Evolutionary conservation across 2,329 filamentous ascomycete species (phyloP).

Genomic region (Diaporthe humulicola): DNA sequence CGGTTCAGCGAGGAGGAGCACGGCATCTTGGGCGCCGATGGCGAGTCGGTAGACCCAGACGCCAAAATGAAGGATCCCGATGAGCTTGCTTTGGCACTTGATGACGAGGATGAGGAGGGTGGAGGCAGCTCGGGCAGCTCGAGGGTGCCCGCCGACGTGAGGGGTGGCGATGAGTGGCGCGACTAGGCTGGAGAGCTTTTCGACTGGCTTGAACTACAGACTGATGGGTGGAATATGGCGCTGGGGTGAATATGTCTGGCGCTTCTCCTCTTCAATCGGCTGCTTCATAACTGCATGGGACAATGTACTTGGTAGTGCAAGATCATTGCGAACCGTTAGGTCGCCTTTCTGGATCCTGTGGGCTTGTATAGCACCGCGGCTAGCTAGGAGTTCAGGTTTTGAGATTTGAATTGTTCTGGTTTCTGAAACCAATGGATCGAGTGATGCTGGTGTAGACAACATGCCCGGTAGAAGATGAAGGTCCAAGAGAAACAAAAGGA

Average conservation of each 20-base stretch:
- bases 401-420: not conserved
- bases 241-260: not conserved
- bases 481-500: not conserved
- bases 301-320: constrained; percentile 7
- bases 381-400: constrained; percentile 27
- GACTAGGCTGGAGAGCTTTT: constrained; percentile 22
- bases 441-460: not conserved
- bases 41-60: constrained; percentile 65
- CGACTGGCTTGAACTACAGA: not conserved
- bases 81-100: constrained; percentile 71
- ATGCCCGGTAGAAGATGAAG: not conserved
- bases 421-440: not conserved
- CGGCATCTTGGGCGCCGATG: constrained; percentile 52
- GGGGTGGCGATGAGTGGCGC: constrained; percentile 62
- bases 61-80: constrained; percentile 77
- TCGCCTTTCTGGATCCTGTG: not conserved
- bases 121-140: constrained; percentile 44
- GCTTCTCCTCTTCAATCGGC: not conserved
- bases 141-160: constrained; percentile 55
- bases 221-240: not conserved
- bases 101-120: constrained; percentile 69
- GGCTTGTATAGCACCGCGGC: constrained; percentile 1
- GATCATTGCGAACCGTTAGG: not conserved
- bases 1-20: constrained; percentile 53
- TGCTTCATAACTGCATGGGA: not conserved